Evolutionary conservation across 352 stramenopile genomes (phyloP).

Genomic region (Phytopythium cucurbitacearum): DNA sequence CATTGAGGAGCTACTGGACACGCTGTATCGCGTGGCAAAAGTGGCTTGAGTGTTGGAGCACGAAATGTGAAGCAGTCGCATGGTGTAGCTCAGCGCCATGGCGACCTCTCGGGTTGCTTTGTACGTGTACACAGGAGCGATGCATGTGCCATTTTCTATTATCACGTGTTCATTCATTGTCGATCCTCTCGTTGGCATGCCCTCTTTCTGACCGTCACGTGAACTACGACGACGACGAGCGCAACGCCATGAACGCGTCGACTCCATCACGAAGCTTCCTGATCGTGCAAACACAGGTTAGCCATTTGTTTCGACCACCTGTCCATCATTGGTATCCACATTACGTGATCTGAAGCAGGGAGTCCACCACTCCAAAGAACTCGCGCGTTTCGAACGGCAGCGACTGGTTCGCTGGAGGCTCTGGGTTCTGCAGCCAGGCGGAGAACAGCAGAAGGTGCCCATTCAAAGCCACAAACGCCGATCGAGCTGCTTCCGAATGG

Average conservation of each 20-base stretch:
- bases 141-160: no score
- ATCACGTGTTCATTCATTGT: no score
- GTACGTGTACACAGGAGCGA: no score
- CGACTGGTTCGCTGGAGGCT: slow-evolving; percentile 63
- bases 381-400: slow-evolving; percentile 57
- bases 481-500: slow-evolving; percentile 15
- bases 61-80: slow-evolving; percentile 11
- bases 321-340: slow-evolving; percentile 3
- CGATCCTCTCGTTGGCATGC: no score
- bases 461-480: slow-evolving; percentile 40
- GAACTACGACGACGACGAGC: slow-evolving; percentile 7
- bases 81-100: slow-evolving; percentile 3
- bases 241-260: slow-evolving; percentile 59
- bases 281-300: slow-evolving; percentile 1
- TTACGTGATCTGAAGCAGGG: slow-evolving; percentile 70
- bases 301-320: no score
- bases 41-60: slow-evolving; percentile 7
- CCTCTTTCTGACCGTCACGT: no score
- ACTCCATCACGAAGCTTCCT: slow-evolving; percentile 58
- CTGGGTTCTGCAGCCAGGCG: slow-evolving; percentile 68
- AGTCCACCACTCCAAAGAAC: slow-evolving; percentile 74
- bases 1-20: slow-evolving; percentile 84
- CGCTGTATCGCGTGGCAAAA: slow-evolving; percentile 74
- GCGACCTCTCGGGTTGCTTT: background rate
- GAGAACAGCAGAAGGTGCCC: slow-evolving; percentile 67